A percentile compares a stretch with the other conserved stretches of the same genome.
These are phyloP conservation scores for Ustilago esculenta DNA, from an alignment of 1,284 basidiomycete species.

Conservation along the genomic window DNA sequence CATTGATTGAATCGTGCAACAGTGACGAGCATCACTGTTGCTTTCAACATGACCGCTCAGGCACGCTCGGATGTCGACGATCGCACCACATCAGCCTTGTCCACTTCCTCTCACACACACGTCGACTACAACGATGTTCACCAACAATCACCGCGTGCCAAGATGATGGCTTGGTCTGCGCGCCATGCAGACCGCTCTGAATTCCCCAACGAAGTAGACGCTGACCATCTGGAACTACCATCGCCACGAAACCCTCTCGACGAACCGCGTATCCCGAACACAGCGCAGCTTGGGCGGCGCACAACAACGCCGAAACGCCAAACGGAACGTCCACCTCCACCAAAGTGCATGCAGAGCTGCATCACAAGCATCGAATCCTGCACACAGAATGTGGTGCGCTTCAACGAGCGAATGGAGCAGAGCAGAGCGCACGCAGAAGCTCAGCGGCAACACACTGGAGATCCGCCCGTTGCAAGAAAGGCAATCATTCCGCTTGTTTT, in stretches of 20 bases:
- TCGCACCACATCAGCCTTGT: conserved; percentile 19
- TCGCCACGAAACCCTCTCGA: background rate
- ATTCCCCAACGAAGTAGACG: background rate
- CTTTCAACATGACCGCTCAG: background rate
- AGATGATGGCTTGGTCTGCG: conserved; percentile 7
- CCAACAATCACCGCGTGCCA: conserved; percentile 13
- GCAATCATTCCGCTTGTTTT: conserved; percentile 52
- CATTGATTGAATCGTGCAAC: too few relatives aligned
- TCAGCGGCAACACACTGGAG: conserved; percentile 29
- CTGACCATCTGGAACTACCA: background rate
- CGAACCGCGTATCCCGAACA: background rate
- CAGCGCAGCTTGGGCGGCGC: conserved; percentile 1
- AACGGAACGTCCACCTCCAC: conserved; percentile 33
- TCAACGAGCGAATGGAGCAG: conserved; percentile 47
- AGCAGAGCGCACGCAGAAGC: conserved; percentile 19
- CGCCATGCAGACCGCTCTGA: background rate
- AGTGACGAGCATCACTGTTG: too few relatives aligned
- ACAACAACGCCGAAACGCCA: background rate
- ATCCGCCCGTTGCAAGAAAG: conserved; percentile 39
- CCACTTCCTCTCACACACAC: conserved; percentile 35
- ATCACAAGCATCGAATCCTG: conserved; percentile 39
- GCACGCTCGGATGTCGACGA: conserved; percentile 15
- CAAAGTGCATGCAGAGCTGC: conserved; percentile 45
- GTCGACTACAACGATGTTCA: conserved; percentile 15
- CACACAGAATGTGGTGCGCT: conserved; percentile 33